Evolutionary conservation across 2,329 filamentous ascomycete species (phyloP).

Genomic region (Cercospora sp.): DNA sequence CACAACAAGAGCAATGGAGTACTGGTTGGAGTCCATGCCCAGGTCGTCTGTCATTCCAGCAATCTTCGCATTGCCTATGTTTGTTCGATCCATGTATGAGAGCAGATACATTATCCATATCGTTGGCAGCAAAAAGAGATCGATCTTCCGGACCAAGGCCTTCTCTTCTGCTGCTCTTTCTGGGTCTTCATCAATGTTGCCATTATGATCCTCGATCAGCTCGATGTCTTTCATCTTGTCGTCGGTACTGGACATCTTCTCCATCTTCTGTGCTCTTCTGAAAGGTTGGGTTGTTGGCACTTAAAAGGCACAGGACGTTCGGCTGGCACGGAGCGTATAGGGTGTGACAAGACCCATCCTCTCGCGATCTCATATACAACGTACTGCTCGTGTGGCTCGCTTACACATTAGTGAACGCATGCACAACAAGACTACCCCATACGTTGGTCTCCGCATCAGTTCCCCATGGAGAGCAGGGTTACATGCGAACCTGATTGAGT

Average conservation of each 20-base stretch:
- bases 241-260: conserved; percentile 15
- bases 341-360: not conserved
- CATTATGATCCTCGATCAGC: conserved; percentile 27
- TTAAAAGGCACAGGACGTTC: not conserved
- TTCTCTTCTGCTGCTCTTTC: conserved; percentile 42
- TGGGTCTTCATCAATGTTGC: conserved; percentile 5
- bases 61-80: conserved; percentile 54
- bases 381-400: not conserved
- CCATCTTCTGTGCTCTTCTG: not conserved
- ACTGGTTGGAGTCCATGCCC: conserved; percentile 50
- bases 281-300: not conserved
- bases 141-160: conserved; percentile 48
- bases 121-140: conserved; percentile 48
- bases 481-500: not conserved
- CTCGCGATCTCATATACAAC: not conserved
- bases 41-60: conserved; percentile 54
- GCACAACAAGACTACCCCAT: not conserved
- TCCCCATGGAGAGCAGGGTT: not conserved
- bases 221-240: conserved; percentile 29
- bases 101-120: conserved; percentile 55
- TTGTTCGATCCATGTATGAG: conserved; percentile 34
- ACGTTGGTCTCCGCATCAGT: not conserved
- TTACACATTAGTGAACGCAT: not conserved
- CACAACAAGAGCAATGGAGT: conserved; percentile 53
- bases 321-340: not conserved